Evolutionary conservation across 2,329 filamentous ascomycete genomes (phyloP).

Genomic region (Aspergillus eucalypticola): DNA sequence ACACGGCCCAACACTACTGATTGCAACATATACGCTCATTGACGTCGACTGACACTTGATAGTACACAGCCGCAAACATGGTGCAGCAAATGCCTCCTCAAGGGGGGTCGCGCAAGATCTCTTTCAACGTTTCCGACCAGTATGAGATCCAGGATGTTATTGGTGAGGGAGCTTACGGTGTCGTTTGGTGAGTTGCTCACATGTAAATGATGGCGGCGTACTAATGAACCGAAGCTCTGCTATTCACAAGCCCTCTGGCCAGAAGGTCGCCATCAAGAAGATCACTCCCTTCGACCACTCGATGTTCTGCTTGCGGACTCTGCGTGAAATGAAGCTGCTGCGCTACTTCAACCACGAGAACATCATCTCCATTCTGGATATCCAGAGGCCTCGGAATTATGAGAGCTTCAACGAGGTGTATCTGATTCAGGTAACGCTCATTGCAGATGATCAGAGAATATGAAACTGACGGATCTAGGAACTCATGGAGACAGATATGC

Average conservation of each 20-base stretch:
- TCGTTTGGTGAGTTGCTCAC: conserved; percentile 76
- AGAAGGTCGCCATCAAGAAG: conserved; percentile 99
- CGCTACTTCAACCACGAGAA: conserved; percentile 99
- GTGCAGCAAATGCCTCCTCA: conserved; percentile 49
- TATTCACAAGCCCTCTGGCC: conserved; percentile 94
- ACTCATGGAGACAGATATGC: conserved; percentile 99
- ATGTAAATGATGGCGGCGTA: conserved; percentile 3
- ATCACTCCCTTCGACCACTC: conserved; percentile 99
- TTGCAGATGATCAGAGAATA: not conserved
- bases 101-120: conserved; percentile 81
- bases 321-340: conserved; percentile 98
- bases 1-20: not conserved
- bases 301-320: conserved; percentile 95
- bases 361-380: conserved; percentile 98
- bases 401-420: conserved; percentile 98
- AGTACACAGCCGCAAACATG: conserved; percentile 31
- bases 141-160: conserved; percentile 99
- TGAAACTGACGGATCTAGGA: conserved; percentile 58
- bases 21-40: not conserved
- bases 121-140: conserved; percentile 99
- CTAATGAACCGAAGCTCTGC: conserved; percentile 67
- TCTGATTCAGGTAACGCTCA: conserved; percentile 76
- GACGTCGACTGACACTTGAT: conserved; percentile 13
- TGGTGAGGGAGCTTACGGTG: conserved; percentile 95
- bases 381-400: conserved; percentile 95